Evolutionary conservation across 2,329 filamentous ascomycete species (phyloP), one percentile per base, ranked within the genome.

Genomic region (Onygenales sp.): DNA sequence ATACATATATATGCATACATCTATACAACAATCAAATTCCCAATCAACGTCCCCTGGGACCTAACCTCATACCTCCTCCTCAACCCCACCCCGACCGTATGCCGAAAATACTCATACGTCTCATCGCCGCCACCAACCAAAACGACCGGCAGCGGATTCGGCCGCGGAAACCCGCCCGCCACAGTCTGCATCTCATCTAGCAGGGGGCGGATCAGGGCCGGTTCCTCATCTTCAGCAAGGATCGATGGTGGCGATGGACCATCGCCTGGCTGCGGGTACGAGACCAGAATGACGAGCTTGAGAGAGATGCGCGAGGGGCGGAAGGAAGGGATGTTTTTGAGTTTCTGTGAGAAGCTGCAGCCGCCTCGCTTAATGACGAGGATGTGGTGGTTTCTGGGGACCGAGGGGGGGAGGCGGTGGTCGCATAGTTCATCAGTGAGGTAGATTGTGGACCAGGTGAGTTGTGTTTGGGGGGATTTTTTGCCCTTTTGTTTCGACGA

Each of bases 271-370:
- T 57, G 43, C 2, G 43, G 97, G 32, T 59, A 61, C 11, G 59
- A 61, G 21, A 61, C 59, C 9, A 61, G 50, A 52, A 61, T 74
- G 32, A 97, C 89, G 3, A 97, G 78, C 67, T 95, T 87, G 14
- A 97, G 74, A 0, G 83, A 77, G 2, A 69, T 66, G 0, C 75
- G 67, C 0, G 77, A 75, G 0, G 87, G 84, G 1, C 83, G 77
- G 65, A 85, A 92, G 8, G 82, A 80, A 0, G 92, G 90, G n/a
- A 97, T 90, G 59, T 89, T 91, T 50, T 79, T 77, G 0, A 97
- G 73, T 68, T 98, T 98, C 32, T 85, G 73, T 38, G 81, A 85
- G 69, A 97, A 97, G 27, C 80, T 86, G 72, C 93, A 98, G 1
- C 82, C 83, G 41, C 93, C 92, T 5, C 93, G 83, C 32, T 81